phyloP scores from a whole-genome alignment of 1,139 yeast species.

The Barnettozyma hawaiiensis region DNA sequence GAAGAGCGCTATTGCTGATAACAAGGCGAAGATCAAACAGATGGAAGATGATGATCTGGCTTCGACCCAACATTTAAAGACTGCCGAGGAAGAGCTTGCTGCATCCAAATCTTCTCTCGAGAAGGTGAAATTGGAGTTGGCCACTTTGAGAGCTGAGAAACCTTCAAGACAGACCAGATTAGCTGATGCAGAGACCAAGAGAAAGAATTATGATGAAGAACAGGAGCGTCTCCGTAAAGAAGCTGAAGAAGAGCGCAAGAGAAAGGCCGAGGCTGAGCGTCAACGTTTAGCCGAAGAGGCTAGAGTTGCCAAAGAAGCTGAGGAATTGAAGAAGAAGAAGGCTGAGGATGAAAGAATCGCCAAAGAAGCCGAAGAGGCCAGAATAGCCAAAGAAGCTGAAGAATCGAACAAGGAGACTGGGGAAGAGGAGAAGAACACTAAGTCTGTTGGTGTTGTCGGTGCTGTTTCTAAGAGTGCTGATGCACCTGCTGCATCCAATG shows the following conservation, averaged over 20 bases:
- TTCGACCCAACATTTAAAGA: slow-evolving; percentile 21
- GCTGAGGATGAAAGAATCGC: slow-evolving; percentile 8
- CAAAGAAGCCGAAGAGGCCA: slow-evolving; percentile 3
- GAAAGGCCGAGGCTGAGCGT: slow-evolving; percentile 16
- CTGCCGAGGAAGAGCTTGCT: slow-evolving; percentile 31
- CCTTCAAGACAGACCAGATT: slow-evolving; percentile 38
- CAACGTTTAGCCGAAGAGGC: slow-evolving; percentile 11
- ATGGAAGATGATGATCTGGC: slow-evolving; percentile 37
- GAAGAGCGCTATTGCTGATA: slow-evolving; percentile 18
- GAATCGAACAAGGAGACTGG: slow-evolving; percentile 8
- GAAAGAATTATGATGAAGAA: slow-evolving; percentile 31
- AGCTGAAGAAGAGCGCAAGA: slow-evolving; percentile 16
- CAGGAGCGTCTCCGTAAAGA: slow-evolving; percentile 19
- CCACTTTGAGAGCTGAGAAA: slow-evolving; percentile 39
- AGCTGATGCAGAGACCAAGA: slow-evolving; percentile 38
- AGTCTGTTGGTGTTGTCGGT: not conserved
- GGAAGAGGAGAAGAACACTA: slow-evolving; percentile 2
- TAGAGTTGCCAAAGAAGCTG: not conserved
- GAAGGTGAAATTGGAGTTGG: slow-evolving; percentile 41
- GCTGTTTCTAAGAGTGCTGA: slow-evolving; percentile 3
- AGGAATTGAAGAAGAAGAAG: slow-evolving; percentile 9
- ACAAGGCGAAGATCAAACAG: slow-evolving; percentile 32
- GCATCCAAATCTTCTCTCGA: slow-evolving; percentile 31
- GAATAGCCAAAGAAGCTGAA: not conserved
- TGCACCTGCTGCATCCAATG: slow-evolving; percentile 7